Evolutionary conservation across 441 rosid genomes (phyloP), one percentile per base, ranked within the genome.

Genomic region (Jatropha podagrica): DNA sequence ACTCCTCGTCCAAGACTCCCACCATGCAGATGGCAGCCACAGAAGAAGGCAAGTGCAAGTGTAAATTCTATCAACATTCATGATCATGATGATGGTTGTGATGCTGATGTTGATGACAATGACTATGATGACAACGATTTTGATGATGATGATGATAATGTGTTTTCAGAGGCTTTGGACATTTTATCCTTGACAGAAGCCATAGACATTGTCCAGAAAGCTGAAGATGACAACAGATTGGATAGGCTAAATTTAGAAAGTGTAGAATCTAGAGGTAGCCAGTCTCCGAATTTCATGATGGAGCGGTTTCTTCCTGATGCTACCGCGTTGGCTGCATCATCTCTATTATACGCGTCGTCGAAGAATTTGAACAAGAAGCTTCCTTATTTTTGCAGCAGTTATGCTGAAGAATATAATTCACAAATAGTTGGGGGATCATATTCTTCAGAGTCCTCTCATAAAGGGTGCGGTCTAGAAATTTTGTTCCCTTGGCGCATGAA

Each of bases 291-390:
- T 72, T 93, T 85, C 86, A 93, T 92, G 82, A 93, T 95, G 12
- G 84, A 90, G 73, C 74, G 97, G 61, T 93, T 95, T 79, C 87
- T 93, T 49, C 95, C 94, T 0, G 98, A 90, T 75, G 97, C 97
- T n/a, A 86, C 87, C 15, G 97, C 95, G 59, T 61, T 92, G 71
- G 99, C 97, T 4, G 78, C 84, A 26, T 78, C 86, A 2, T 86
- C 89, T 3, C 74, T 76, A 14, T 56, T 81, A 18, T 63, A 60
- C 49, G 69, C 82, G 37, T 74, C 82, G 42, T 74, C 83, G 0
- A 73, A 46, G 40, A 72, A 78, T 72, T 10, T 65, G 73, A 83
- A 77, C 81, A 76, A 69, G 67, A 84, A 76, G 69, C 75, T 85
- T 42, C 82, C 87, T 0, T 72, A 81, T 49, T 48, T 81, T 44